phyloP scores from a whole-genome alignment of 2,329 filamentous ascomycete genomes.

The Penicillium sp. region DNA sequence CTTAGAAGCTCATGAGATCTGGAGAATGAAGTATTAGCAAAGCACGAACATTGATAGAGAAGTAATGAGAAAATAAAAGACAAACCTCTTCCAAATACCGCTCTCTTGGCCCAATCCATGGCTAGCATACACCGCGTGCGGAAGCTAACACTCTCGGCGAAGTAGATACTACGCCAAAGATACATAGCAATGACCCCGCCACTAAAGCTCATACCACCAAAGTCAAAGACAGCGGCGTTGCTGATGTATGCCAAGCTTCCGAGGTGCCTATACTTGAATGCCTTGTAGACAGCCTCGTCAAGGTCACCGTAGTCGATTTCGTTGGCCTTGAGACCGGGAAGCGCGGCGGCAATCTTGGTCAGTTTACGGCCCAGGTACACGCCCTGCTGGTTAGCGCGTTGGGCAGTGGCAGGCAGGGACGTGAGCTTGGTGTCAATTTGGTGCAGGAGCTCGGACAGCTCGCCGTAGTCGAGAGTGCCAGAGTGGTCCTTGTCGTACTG shows the following conservation, averaged over 20 bases:
- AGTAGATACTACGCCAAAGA: conserved; percentile 94
- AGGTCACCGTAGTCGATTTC: conserved; percentile 84
- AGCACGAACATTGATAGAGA: neutral
- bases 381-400: conserved; percentile 94
- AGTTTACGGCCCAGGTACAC: conserved; percentile 90
- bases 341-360: conserved; percentile 79
- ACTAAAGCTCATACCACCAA: conserved; percentile 72
- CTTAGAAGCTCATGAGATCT: conserved; percentile 57
- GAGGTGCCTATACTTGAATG: conserved; percentile 90
- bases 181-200: conserved; percentile 93
- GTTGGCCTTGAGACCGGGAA: conserved; percentile 74
- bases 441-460: conserved; percentile 80
- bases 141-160: conserved; percentile 94
- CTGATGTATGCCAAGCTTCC: conserved; percentile 93
- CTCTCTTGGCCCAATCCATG: conserved; percentile 99
- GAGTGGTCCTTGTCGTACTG: conserved; percentile 91
- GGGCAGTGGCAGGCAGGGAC: conserved; percentile 88
- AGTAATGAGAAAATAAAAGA: conserved; percentile 15
- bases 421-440: conserved; percentile 96
- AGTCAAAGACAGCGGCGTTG: conserved; percentile 93
- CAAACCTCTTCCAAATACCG: conserved; percentile 91
- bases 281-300: conserved; percentile 88
- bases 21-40: conserved; percentile 8
- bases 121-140: conserved; percentile 83
- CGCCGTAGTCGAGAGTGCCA: conserved; percentile 90